Evolutionary conservation across 1,284 basidiomycete genomes (phyloP).

Genomic region (Apiotrichum sp.): DNA sequence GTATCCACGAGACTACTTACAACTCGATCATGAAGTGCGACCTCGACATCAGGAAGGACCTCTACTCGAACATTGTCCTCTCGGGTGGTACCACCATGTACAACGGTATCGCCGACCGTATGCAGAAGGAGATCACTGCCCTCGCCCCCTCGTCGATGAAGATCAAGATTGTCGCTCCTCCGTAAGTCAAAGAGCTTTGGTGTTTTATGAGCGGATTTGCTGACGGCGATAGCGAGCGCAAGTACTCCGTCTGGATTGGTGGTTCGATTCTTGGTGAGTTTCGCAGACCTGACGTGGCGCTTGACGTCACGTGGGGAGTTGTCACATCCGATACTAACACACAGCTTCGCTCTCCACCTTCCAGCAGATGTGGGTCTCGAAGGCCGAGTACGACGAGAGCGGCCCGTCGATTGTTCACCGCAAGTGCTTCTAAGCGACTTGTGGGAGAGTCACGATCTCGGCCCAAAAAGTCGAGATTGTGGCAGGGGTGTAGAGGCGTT

Average conservation of each 20-base stretch:
- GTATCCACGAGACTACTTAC: slow-evolving; percentile 95
- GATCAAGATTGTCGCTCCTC: slow-evolving; percentile 54
- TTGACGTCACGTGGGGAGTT: not conserved
- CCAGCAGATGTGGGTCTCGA: slow-evolving; percentile 60
- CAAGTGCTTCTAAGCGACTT: slow-evolving; percentile 37
- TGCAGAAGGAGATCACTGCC: slow-evolving; percentile 94
- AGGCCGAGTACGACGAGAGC: slow-evolving; percentile 69
- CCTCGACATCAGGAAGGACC: slow-evolving; percentile 47
- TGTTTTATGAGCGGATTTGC: no score
- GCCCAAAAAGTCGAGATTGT: no score
- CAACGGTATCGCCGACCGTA: slow-evolving; percentile 92
- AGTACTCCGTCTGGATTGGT: slow-evolving; percentile 97
- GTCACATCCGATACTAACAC: not conserved
- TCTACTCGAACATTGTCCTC: slow-evolving; percentile 60
- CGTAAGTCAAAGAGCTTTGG: no score
- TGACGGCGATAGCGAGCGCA: slow-evolving; percentile 52
- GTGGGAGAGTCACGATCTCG: no score
- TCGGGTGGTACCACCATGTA: slow-evolving; percentile 97
- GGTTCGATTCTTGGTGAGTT: slow-evolving; percentile 70
- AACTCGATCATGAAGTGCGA: slow-evolving; percentile 74
- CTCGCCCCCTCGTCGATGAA: slow-evolving; percentile 78
- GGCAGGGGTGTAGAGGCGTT: no score
- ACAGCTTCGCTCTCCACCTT: slow-evolving; percentile 85
- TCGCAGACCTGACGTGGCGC: not conserved
- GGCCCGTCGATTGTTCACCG: slow-evolving; percentile 47